These are phyloP conservation scores for Casaregolazyma suthepensis DNA, from an alignment of 1,139 yeast genomes.

Conservation along the genomic window DNA sequence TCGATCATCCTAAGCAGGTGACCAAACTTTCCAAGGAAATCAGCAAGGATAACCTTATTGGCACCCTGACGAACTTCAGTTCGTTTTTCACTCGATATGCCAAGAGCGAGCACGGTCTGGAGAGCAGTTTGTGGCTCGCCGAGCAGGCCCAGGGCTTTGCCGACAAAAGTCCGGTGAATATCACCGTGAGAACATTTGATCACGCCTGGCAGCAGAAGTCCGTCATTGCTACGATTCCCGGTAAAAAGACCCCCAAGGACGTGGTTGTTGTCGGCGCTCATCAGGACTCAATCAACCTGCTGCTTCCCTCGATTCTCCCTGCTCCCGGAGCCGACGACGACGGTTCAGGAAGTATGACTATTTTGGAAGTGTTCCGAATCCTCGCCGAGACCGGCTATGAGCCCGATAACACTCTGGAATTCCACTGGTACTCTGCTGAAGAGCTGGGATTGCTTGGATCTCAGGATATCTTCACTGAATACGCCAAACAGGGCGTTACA, in stretches of 20 bases:
- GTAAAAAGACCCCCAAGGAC: constrained; percentile 33
- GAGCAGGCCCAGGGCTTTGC: constrained; percentile 43
- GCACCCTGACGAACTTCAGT: constrained; percentile 55
- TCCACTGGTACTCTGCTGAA: constrained; percentile 93
- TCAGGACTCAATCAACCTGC: constrained; percentile 74
- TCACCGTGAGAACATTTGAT: constrained; percentile 38
- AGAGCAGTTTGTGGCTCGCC: constrained; percentile 69
- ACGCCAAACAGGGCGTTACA: constrained; percentile 40
- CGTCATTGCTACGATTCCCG: constrained; percentile 43
- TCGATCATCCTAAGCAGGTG: constrained; percentile 40
- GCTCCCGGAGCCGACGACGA: constrained; percentile 98
- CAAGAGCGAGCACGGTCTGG: constrained; percentile 61
- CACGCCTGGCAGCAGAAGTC: constrained; percentile 60
- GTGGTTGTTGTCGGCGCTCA: constrained; percentile 82
- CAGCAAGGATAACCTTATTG: constrained; percentile 43
- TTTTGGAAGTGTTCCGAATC: constrained; percentile 66
- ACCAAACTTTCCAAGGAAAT: constrained; percentile 38
- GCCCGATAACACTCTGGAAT: constrained; percentile 74
- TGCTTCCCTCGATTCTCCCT: constrained; percentile 60
- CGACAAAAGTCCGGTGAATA: constrained; percentile 19
- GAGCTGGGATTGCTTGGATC: constrained; percentile 92
- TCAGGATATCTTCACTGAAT: constrained; percentile 61
- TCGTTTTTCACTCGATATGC: constrained; percentile 79
- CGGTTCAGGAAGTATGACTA: constrained; percentile 82
- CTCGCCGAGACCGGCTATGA: constrained; percentile 43